These are phyloP conservation scores for Begonia loranthoides DNA, from an alignment of 306 rosid species.

Conservation along the genomic window DNA sequence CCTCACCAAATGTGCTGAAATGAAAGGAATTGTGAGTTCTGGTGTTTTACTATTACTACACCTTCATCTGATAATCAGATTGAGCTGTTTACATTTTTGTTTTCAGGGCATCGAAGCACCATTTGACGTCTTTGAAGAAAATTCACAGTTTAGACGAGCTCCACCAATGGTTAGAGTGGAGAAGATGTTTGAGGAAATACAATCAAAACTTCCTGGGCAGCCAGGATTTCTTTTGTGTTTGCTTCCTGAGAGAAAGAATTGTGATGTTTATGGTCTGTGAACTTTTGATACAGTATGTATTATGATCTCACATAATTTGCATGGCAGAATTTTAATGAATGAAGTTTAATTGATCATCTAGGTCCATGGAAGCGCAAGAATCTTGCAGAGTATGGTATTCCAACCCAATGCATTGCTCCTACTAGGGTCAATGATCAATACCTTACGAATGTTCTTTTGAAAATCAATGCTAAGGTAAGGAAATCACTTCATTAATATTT, in stretches of 20 bases:
- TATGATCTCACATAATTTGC: not conserved
- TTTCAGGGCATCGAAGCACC: conserved; percentile 43
- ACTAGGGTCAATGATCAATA: conserved; percentile 71
- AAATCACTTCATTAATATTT: not conserved
- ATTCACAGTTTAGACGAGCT: conserved; percentile 43
- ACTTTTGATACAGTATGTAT: not conserved
- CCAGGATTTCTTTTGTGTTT: conserved; percentile 71
- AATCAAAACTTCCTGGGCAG: conserved; percentile 54
- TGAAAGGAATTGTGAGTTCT: conserved; percentile 80
- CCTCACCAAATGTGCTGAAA: conserved; percentile 47
- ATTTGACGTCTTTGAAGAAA: conserved; percentile 48
- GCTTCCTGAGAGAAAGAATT: conserved; percentile 85
- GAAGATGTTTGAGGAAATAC: conserved; percentile 55
- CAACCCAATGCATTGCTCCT: conserved; percentile 83
- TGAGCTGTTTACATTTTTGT: conserved; percentile 5
- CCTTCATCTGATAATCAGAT: not conserved
- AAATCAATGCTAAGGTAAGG: conserved; percentile 84
- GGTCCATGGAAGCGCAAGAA: conserved; percentile 89
- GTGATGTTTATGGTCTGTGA: conserved; percentile 67
- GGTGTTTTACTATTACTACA: not conserved
- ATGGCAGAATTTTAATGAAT: not conserved
- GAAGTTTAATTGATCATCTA: conserved; percentile 10
- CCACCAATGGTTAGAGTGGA: conserved; percentile 78
- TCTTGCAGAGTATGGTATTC: conserved; percentile 67
- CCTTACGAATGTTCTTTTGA: conserved; percentile 67